Evolutionary conservation across 805 yeast genomes (phyloP), one percentile per base, ranked within the genome.

Genomic region (Candida glaebosa): DNA sequence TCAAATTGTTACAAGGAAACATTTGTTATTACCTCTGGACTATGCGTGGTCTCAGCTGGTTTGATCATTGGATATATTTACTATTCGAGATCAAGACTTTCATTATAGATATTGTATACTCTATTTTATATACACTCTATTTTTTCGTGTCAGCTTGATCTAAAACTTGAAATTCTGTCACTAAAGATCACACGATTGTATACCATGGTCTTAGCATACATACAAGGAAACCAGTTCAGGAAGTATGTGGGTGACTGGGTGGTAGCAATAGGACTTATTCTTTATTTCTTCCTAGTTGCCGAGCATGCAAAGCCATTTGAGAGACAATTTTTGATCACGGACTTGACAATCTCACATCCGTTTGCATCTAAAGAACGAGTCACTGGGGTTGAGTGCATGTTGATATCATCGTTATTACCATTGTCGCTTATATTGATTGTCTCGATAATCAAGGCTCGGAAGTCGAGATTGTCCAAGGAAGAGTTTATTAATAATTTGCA

Each of bases 281-380:
- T 46, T 7, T 57, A 53, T 38, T 66, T 66, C 42, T 56, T 62
- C 39, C 25, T 47, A 15, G 51, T 64, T 9, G 63, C 67, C 5
- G 69, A 67, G 40, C 46, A 46, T 6, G 58, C 67, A 4, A 46
- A 40, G 39, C 73, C 72, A 8, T 67, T 66, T 42, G 40, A 50
- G 25, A 54, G 71, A 37, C 67, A 67, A 44, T 67, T 67, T 43
- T 55, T 57, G 18, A 40, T 63, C 17, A 43, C 49, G 20, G 71
- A 67, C 44, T 49, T 51, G 5, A 44, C 63, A 8, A 56, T 67
- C 32, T 58, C 64, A 28, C 70, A 67, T 47, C 71, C 71, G 5
- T 66, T 63, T 39, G 57, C 68, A 3, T 37, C 32, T 1, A 24
- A 37, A 2, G 71, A 67, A 44, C 47, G 69, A 10, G 68, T 67